Evolutionary conservation across 768 basidiomycete genomes (phyloP), one percentile per base, ranked within the genome.

Genomic region (Rhizopogon vinicolor): DNA sequence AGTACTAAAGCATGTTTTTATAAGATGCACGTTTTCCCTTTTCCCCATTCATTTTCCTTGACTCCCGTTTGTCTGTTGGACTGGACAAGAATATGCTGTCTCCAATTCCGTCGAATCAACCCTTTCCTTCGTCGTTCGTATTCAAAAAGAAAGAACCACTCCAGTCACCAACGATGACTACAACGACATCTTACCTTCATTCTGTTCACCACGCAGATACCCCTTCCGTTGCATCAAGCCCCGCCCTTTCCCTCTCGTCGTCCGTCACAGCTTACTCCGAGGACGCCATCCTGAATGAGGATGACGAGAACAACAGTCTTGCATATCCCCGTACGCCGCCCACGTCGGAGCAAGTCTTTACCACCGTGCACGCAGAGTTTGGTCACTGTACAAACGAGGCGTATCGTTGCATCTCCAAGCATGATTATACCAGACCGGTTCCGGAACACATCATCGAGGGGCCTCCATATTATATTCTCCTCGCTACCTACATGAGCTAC

Each of bases 401-500:
- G 22, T 91, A 83, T 66, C 78, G 93, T n/a, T 79, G 83, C 60
- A 79, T 75, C 13, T 87, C 87, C 1, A 76, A 82, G 58, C 86
- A 91, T 65, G 73, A 78, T 10, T 70, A 72, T 2, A 60, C 59
- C 25, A 69, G 74, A 7, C 72, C 80, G 1, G 66, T 89, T 55
- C 72, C 75, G 52, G 67, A 75, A 55, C 80, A 83, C 63, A 72
- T 81, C 53, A 87, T 91, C 58, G 83, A 87, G 60, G 92, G 95
- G 64, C 95, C 96, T 3, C 90, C 92, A 0, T 93, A 97, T 68
- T 94, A 93, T 72, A 88, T 97, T 64, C 80, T 97, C 41, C 72
- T 98, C 58, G 86, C 89, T 7, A 96, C 94, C 5, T 98, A 97
- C 68, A 79, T 96, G 69, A 88, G 89, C 75, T 98, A 96, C 74